phyloP scores from a whole-genome alignment of 2,329 filamentous ascomycete species.

The Fusarium transvaalense region DNA sequence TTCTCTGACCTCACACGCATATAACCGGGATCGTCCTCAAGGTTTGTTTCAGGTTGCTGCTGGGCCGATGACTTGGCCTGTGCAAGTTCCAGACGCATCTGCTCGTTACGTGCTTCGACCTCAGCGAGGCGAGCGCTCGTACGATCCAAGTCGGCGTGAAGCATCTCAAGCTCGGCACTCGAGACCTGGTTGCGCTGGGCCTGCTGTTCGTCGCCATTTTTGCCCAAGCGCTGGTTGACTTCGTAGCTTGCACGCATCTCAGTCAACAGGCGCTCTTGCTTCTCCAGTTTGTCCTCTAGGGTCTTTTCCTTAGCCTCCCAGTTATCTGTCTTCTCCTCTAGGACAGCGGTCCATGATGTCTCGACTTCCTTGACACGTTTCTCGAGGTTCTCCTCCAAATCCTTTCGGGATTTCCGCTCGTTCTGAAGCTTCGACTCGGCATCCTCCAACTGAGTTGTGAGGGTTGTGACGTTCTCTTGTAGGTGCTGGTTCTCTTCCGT shows the following conservation, averaged over 20 bases:
- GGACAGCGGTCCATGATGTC: constrained; percentile 86
- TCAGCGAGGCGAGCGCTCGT: constrained; percentile 89
- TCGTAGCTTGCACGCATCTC: constrained; percentile 98
- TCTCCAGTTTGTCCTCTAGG: constrained; percentile 93
- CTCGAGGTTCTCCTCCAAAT: constrained; percentile 82
- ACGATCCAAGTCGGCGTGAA: constrained; percentile 90
- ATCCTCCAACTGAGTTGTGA: constrained; percentile 86
- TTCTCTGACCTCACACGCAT: constrained; percentile 93
- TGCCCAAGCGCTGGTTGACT: constrained; percentile 89
- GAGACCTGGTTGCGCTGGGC: constrained; percentile 75
- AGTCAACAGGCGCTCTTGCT: constrained; percentile 89
- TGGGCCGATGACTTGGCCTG: constrained; percentile 81
- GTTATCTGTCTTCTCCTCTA: constrained; percentile 95
- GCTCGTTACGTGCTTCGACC: constrained; percentile 93
- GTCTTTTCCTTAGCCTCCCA: constrained; percentile 94
- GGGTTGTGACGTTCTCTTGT: constrained; percentile 79
- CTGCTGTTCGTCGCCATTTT: constrained; percentile 72
- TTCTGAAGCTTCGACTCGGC: constrained; percentile 83
- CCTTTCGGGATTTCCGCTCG: constrained; percentile 78
- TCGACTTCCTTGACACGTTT: constrained; percentile 89
- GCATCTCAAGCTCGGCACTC: constrained; percentile 92
- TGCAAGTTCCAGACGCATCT: constrained; percentile 88
- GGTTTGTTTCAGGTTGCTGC: constrained; percentile 68
- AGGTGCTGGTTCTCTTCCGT: constrained; percentile 89
- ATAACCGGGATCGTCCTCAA: constrained; percentile 91